Evolutionary conservation across 208 protist species (phyloP).

Genomic region (Borovskyia barvae): DNA sequence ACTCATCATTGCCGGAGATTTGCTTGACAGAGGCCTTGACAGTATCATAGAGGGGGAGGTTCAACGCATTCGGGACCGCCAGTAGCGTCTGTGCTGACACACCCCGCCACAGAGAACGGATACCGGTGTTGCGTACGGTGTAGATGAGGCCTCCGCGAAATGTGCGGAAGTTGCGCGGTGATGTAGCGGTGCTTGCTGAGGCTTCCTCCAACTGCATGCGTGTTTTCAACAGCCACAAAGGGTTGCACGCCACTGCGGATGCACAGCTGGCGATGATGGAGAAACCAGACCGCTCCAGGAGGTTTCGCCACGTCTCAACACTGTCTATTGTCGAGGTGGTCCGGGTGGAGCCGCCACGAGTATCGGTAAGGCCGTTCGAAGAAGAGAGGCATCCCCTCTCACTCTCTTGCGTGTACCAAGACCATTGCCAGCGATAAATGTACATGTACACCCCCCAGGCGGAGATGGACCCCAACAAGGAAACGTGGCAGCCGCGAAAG

Average conservation of each 20-base stretch:
- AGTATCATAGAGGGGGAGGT: conserved; percentile 81
- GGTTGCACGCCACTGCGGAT: conserved; percentile 71
- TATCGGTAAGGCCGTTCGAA: background rate
- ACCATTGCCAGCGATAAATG: conserved; percentile 59
- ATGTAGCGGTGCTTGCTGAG: conserved; percentile 7
- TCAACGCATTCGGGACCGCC: conserved; percentile 77
- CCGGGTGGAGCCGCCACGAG: background rate
- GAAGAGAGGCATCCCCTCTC: background rate
- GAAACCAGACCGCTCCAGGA: conserved; percentile 53
- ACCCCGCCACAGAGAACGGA: conserved; percentile 77
- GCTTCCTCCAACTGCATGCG: conserved; percentile 86
- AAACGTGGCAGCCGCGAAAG: conserved; percentile 70
- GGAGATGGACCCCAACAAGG: conserved; percentile 50
- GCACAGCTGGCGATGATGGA: conserved; percentile 61
- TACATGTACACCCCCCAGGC: conserved; percentile 90
- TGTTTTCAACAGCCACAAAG: conserved; percentile 90
- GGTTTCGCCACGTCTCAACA: conserved; percentile 17
- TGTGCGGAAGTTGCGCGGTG: conserved; percentile 42
- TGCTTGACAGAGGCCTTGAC: conserved; percentile 43
- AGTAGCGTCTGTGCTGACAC: conserved; percentile 77
- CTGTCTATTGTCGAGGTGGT: background rate
- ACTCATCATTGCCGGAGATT: conserved; percentile 5
- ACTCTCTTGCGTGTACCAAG: conserved; percentile 4
- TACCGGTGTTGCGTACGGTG: conserved; percentile 49
- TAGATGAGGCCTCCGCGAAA: conserved; percentile 61